phyloP scores from a whole-genome alignment of 371 early-diverging fungal genomes.

The Mucor irregularis region DNA sequence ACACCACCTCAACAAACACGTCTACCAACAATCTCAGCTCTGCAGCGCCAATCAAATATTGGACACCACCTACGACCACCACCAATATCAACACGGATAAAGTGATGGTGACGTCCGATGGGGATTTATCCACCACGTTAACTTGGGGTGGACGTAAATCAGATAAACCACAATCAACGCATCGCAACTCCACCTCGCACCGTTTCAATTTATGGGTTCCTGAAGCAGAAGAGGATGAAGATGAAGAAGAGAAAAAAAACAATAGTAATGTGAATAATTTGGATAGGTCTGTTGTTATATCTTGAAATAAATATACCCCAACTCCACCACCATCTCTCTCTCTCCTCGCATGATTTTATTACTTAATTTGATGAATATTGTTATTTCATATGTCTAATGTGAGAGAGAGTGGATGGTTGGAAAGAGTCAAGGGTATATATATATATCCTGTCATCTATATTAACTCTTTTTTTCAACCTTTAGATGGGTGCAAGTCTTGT shows the following conservation, averaged over 20 bases:
- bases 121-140: too few relatives aligned
- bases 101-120: neutral
- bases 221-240: constrained; percentile 3
- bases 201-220: constrained; percentile 25
- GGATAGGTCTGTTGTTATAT: constrained; percentile 9
- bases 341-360: neutral
- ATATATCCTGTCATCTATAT: too few relatives aligned
- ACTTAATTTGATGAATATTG: too few relatives aligned
- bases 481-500: constrained; percentile 16
- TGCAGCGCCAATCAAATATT: neutral
- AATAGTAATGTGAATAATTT: neutral
- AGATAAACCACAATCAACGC: constrained; percentile 5
- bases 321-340: neutral
- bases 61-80: neutral
- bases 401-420: too few relatives aligned
- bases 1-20: neutral
- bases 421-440: too few relatives aligned
- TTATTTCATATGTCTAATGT: too few relatives aligned
- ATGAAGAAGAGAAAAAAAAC: neutral
- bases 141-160: neutral
- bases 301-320: constrained; percentile 2
- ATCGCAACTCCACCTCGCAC: constrained; percentile 3
- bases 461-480: neutral
- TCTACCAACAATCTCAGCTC: neutral
- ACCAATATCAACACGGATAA: neutral